These are phyloP conservation scores for Geotrichum phurueaensis DNA, from an alignment of 1,139 yeast genomes.

Conservation along the genomic window DNA sequence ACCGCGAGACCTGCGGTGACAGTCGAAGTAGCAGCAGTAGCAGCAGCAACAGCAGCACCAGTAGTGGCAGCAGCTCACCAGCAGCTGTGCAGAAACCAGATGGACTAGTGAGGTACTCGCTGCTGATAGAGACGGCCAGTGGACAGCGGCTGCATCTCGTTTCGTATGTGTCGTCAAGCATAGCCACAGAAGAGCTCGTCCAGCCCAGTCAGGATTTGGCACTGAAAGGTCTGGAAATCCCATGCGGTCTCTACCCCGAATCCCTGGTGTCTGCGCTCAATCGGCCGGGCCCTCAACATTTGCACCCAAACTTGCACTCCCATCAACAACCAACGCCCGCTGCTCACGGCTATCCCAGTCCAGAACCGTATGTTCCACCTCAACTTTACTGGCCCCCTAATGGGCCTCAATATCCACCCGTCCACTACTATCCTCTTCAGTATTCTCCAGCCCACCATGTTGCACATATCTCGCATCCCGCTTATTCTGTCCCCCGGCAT, in stretches of 20 bases:
- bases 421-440: neutral
- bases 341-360: neutral
- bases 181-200: slow-evolving; percentile 27
- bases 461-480: neutral
- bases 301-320: neutral
- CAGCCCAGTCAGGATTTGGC: slow-evolving; percentile 42
- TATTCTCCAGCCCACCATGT: neutral
- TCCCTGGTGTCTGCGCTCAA: slow-evolving; percentile 19
- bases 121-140: slow-evolving; percentile 48
- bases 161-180: slow-evolving; percentile 41
- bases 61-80: neutral
- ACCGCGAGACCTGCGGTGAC: slow-evolving; percentile 41
- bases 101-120: slow-evolving; percentile 58
- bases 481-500: neutral
- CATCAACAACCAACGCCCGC: slow-evolving; percentile 14
- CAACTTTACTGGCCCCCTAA: neutral
- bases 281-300: neutral
- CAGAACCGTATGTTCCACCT: neutral
- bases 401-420: neutral
- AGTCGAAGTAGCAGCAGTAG: neutral
- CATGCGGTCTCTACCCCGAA: slow-evolving; percentile 41
- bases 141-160: slow-evolving; percentile 53
- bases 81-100: slow-evolving; percentile 33
- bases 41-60: neutral
- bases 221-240: slow-evolving; percentile 36